Conservation (phyloP, 169 alveolate genomes). For the Plasmodium malariae region DNA sequence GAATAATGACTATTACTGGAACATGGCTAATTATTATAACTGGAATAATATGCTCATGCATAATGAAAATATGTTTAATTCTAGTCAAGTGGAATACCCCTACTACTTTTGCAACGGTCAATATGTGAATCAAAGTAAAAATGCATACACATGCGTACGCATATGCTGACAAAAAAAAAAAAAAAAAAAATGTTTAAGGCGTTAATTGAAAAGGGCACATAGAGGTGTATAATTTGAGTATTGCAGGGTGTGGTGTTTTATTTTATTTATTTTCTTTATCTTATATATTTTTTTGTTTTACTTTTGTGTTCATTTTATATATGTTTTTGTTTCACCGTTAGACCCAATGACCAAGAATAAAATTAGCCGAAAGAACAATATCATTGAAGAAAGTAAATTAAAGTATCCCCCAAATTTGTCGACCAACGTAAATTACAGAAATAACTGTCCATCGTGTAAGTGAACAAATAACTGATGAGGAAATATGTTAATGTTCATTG, state of each 20-base stretch:
- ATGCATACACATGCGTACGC: too few relatives aligned
- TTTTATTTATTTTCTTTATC: neutral
- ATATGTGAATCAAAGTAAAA: slow-evolving; percentile 34
- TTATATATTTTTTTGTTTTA: slow-evolving; percentile 1
- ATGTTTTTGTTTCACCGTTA: neutral
- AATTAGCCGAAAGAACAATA: neutral
- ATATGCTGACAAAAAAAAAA: neutral
- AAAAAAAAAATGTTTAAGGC: neutral
- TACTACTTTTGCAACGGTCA: slow-evolving; percentile 20
- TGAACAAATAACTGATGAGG: neutral
- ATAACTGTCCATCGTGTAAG: slow-evolving; percentile 21
- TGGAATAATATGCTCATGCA: slow-evolving; percentile 31
- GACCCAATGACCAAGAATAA: slow-evolving; percentile 5
- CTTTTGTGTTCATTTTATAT: neutral
- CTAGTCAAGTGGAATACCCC: slow-evolving; percentile 33
- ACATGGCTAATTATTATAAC: slow-evolving; percentile 3
- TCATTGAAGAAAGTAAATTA: slow-evolving; percentile 16
- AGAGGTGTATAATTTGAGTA: neutral
- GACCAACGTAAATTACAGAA: neutral
- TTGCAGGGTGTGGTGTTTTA: neutral
- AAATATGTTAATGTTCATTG: too few relatives aligned
- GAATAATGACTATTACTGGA: slow-evolving; percentile 32
- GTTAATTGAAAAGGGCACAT: too few relatives aligned
- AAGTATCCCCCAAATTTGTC: slow-evolving; percentile 4
- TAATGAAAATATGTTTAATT: slow-evolving; percentile 26